A percentile compares a stretch with the other conserved stretches of the same genome.
Evolutionary conservation across 1,139 yeast species (phyloP).

Genomic region (Saccharomyces hybrid): DNA sequence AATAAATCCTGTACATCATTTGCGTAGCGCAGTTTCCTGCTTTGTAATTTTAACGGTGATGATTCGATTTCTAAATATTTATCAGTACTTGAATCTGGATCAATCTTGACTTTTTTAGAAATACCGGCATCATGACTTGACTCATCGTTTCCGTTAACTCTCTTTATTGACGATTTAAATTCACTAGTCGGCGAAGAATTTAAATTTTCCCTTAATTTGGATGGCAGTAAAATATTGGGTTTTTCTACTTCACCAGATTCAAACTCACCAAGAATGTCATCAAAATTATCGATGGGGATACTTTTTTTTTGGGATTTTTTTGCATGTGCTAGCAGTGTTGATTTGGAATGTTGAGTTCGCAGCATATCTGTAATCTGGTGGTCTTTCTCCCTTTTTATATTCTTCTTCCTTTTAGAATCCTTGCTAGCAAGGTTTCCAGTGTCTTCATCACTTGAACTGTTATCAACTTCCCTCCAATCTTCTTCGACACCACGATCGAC

Average conservation of each 20-base stretch:
- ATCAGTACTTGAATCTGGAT: slow-evolving; percentile 10
- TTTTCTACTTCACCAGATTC: slow-evolving; percentile 16
- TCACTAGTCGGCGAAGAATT: not conserved
- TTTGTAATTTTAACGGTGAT: slow-evolving; percentile 16
- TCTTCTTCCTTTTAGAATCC: slow-evolving; percentile 22
- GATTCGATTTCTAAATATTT: slow-evolving; percentile 13
- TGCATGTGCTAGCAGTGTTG: slow-evolving; percentile 9
- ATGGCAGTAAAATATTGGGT: slow-evolving; percentile 1
- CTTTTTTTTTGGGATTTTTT: slow-evolving; percentile 29
- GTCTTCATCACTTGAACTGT: slow-evolving; percentile 25
- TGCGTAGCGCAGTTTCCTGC: slow-evolving; percentile 2
- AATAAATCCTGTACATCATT: slow-evolving; percentile 8
- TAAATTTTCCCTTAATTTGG: not conserved
- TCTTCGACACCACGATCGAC: slow-evolving; percentile 90
- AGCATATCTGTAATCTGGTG: slow-evolving; percentile 23
- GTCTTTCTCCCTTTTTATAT: slow-evolving; percentile 12
- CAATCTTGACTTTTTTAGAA: slow-evolving; percentile 14
- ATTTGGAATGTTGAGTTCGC: slow-evolving; percentile 24
- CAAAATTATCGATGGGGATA: slow-evolving; percentile 35
- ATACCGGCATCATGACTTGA: not conserved
- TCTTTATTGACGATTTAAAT: slow-evolving; percentile 2
- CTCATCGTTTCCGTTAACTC: slow-evolving; percentile 1
- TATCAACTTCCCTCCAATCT: slow-evolving; percentile 40
- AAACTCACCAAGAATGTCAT: slow-evolving; percentile 44
- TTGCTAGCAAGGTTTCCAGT: slow-evolving; percentile 26